phyloP scores from a whole-genome alignment of 345 rosid genomes.

The Hibiscus trionum region DNA sequence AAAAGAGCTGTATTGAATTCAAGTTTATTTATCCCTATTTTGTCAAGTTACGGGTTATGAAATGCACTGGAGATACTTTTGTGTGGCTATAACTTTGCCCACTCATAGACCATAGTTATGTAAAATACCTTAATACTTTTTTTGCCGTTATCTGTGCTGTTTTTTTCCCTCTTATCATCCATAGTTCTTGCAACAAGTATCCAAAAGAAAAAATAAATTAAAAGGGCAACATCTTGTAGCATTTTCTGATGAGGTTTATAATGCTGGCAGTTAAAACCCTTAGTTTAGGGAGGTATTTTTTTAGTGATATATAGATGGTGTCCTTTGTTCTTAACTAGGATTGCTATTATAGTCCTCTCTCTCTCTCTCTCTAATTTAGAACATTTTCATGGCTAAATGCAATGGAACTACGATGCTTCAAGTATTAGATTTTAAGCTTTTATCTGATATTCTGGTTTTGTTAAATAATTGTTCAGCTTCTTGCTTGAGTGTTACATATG shows the following conservation, averaged over 20 bases:
- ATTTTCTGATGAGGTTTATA: not conserved
- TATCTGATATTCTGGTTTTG: not conserved
- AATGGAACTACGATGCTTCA: not conserved
- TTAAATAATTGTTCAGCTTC: not conserved
- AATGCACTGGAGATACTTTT: not conserved
- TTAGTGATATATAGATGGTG: not conserved
- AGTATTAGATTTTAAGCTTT: not conserved
- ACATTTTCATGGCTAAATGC: not conserved
- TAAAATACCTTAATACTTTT: not conserved
- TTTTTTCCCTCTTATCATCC: not conserved
- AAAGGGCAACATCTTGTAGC: not conserved
- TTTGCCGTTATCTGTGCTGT: not conserved
- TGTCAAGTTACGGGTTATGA: not conserved
- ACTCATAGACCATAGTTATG: not conserved
- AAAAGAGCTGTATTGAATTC: not conserved
- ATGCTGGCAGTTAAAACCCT: not conserved
- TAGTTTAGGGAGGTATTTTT: not conserved
- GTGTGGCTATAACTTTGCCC: not conserved
- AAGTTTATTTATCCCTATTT: not conserved
- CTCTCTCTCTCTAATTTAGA: not conserved
- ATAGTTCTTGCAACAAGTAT: not conserved
- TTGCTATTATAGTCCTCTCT: not conserved
- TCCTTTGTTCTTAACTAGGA: not conserved
- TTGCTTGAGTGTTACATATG: not conserved
- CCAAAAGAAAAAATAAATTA: not conserved